Evolutionary conservation across 2,329 filamentous ascomycete genomes (phyloP).

Genomic region (Leptographium wingfieldii): DNA sequence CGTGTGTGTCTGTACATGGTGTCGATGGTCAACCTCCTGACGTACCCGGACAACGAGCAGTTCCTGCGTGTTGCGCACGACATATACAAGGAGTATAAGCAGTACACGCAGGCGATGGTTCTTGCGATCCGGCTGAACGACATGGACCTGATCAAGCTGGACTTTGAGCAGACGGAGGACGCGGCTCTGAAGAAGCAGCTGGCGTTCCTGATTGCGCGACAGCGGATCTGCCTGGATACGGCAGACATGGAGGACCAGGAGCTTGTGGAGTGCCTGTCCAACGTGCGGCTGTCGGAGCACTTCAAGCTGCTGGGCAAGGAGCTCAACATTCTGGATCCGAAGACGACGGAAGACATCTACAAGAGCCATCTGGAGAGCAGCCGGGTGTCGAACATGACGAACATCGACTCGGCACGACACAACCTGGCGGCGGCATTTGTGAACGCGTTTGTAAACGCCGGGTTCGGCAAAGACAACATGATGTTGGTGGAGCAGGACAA

Average conservation of each 20-base stretch:
- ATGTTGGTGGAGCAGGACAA: constrained; percentile 87
- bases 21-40: constrained; percentile 95
- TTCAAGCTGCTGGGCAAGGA: constrained; percentile 93
- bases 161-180: constrained; percentile 71
- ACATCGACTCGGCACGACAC: constrained; percentile 88
- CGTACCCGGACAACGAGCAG: constrained; percentile 92
- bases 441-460: constrained; percentile 93
- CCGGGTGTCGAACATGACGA: constrained; percentile 82
- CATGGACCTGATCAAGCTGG: constrained; percentile 61
- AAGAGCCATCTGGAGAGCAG: constrained; percentile 97
- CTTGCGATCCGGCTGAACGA: constrained; percentile 92
- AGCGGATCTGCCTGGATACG: constrained; percentile 70
- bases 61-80: constrained; percentile 88
- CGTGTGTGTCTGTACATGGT: constrained; percentile 96
- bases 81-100: constrained; percentile 88
- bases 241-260: constrained; percentile 46
- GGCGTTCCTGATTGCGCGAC: constrained; percentile 81
- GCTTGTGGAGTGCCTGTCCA: constrained; percentile 76
- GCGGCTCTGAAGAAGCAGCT: constrained; percentile 81
- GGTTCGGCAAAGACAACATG: constrained; percentile 92
- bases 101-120: constrained; percentile 85
- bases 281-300: constrained; percentile 76
- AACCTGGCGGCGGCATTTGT: constrained; percentile 94
- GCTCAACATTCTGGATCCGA: constrained; percentile 91
- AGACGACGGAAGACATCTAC: constrained; percentile 97